Evolutionary conservation across 306 rosid genomes (phyloP).

Genomic region (Malus sieversii): DNA sequence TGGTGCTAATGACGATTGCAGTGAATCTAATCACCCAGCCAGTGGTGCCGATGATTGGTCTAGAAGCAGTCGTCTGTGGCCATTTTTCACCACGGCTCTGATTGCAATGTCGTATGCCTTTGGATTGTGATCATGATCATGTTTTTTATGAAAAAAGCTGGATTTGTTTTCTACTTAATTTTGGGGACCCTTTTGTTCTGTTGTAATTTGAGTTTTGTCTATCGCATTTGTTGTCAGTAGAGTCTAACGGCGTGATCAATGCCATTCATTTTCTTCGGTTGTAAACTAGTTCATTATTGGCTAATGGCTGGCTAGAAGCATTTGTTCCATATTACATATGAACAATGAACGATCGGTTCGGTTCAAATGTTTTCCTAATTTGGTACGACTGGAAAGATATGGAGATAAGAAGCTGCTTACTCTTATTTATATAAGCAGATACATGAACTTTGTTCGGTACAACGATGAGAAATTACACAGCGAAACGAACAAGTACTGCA

Average conservation of each 20-base stretch:
- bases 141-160: constrained; percentile 5
- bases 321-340: neutral
- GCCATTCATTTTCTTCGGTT: constrained; percentile 11
- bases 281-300: neutral
- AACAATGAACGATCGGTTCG: neutral
- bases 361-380: neutral
- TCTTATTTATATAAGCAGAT: neutral
- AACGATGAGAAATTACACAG: neutral
- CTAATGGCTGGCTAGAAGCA: neutral
- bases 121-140: constrained; percentile 29
- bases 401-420: neutral
- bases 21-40: neutral
- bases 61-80: constrained; percentile 27
- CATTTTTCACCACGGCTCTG: constrained; percentile 32
- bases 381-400: neutral
- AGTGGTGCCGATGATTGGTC: constrained; percentile 45
- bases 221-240: constrained; percentile 10
- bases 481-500: neutral
- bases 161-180: constrained; percentile 16
- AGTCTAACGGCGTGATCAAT: constrained; percentile 16
- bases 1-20: constrained; percentile 73
- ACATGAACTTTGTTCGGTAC: neutral
- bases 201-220: constrained; percentile 24
- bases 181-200: constrained; percentile 6
- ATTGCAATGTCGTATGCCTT: constrained; percentile 35